Evolutionary conservation across 1,284 basidiomycete species (phyloP).

Genomic region (Pseudozyma sp.): DNA sequence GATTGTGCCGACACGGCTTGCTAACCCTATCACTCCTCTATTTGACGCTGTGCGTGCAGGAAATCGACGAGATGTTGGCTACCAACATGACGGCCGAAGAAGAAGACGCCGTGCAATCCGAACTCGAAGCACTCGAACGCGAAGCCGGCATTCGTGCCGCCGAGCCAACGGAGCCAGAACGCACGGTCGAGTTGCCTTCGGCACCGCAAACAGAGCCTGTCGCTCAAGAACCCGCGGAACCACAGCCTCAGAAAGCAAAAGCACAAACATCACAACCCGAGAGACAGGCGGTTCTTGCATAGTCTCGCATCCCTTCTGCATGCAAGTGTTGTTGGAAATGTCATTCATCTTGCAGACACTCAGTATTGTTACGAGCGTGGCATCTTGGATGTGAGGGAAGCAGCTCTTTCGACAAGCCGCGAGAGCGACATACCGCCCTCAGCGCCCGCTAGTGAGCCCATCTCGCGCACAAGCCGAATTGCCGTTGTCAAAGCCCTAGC

Average conservation of each 20-base stretch:
- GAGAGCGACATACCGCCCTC: conserved; percentile 37
- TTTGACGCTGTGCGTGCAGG: conserved; percentile 72
- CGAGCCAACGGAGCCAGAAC: conserved; percentile 27
- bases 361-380: conserved; percentile 1
- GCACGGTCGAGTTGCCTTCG: conserved; percentile 24
- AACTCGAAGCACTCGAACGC: conserved; percentile 70
- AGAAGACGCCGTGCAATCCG: conserved; percentile 89
- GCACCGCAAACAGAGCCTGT: conserved; percentile 47
- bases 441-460: conserved; percentile 23
- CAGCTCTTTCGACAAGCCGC: conserved; percentile 27
- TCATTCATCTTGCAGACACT: neutral
- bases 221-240: conserved; percentile 16
- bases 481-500: conserved; percentile 19
- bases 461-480: conserved; percentile 34
- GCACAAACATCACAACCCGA: conserved; percentile 14
- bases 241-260: conserved; percentile 15
- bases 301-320: neutral
- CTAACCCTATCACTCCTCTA: neutral
- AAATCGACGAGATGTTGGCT: conserved; percentile 88
- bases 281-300: conserved; percentile 34
- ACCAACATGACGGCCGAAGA: conserved; percentile 86
- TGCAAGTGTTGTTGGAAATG: neutral
- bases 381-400: conserved; percentile 15
- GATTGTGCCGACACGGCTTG: neutral
- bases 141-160: conserved; percentile 30